Evolutionary conservation across 805 yeast genomes (phyloP).

Genomic region (Metschnikowia amazonensis): DNA sequence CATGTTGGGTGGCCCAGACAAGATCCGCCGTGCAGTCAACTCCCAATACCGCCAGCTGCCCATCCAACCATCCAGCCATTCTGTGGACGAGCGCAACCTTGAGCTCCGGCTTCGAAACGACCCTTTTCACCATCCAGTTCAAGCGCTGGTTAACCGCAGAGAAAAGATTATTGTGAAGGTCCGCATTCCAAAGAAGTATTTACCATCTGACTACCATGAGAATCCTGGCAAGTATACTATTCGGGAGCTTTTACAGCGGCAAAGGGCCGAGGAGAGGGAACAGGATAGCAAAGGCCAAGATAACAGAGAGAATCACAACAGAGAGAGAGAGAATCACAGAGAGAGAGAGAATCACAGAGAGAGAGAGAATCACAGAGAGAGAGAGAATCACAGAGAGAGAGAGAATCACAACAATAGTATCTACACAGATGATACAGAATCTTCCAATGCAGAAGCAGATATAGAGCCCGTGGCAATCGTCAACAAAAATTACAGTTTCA

Average conservation of each 20-base stretch:
- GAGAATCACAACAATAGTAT: too few relatives aligned
- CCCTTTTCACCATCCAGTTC: slow-evolving; percentile 59
- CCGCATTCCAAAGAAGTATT: slow-evolving; percentile 52
- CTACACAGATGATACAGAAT: too few relatives aligned
- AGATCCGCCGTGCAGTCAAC: slow-evolving; percentile 41
- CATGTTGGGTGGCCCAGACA: slow-evolving; percentile 63
- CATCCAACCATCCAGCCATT: slow-evolving; percentile 20
- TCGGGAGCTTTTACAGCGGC: slow-evolving; percentile 35
- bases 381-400: too few relatives aligned
- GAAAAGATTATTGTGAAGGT: slow-evolving; percentile 60
- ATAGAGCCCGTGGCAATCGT: slow-evolving; percentile 63
- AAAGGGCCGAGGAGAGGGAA: slow-evolving; percentile 22
- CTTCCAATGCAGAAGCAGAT: slow-evolving; percentile 33
- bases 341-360: too few relatives aligned
- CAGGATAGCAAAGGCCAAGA: too few relatives aligned
- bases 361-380: too few relatives aligned
- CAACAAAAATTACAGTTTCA: slow-evolving; percentile 66
- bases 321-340: too few relatives aligned
- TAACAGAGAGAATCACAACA: too few relatives aligned
- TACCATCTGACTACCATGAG: slow-evolving; percentile 35
- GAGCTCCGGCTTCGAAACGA: slow-evolving; percentile 41
- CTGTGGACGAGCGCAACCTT: slow-evolving; percentile 32
- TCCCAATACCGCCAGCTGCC: slow-evolving; percentile 24
- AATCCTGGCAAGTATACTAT: slow-evolving; percentile 38
- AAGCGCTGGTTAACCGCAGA: slow-evolving; percentile 46